Evolutionary conservation across 306 rosid species (phyloP), one percentile per base, ranked within the genome.

Genomic region (Ormosia emarginata): DNA sequence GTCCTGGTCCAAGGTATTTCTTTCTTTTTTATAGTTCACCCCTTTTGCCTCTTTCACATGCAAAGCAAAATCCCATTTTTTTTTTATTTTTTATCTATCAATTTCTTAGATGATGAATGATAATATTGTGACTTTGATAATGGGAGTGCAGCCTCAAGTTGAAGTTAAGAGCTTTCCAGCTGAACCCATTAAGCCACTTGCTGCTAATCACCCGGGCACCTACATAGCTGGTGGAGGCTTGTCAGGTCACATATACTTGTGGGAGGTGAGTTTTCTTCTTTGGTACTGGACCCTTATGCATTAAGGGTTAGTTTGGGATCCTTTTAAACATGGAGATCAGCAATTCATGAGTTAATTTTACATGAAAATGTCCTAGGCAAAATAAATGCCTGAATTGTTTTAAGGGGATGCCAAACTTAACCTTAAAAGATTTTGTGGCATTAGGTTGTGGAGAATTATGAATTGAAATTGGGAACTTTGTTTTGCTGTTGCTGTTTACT

Each of bases 191-290:
- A 84, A 79, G 78, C 91, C 97, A 14, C 89, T 93, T 14, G 90
- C 99, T 69, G 86, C 97, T 67, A 92, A 86, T 82, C 73, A 83
- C 29, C 85, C 86, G 2, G 98, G 97, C 34, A 86, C 96, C 8
- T 93, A 86, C 34, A 72, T 95, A 1, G 98, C 79, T 17, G 98
- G 91, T 71, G 97, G 97, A 4, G 94, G 89, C 58, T 47, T 46
- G 43, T 88, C 97, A 0, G 98, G 99, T 71, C 80, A 89, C 49
- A 90, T 93, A 6, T 92, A 90, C 88, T 79, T 93, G 57, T 95
- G 98, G 99, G 97, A 93, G 93, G 96, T 95, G 46, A 32, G 8
- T 58, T 64, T 79, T 55, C 24, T 15, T 75, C 6, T 43, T 12
- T 62, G 33, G 34, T 76, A 24, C 24, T 24, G 7, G 43, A 50